Percentiles rank a stretch among this genome's conserved stretches.
Evolutionary conservation across 148 eudicot genomes (phyloP).

Genomic region (Rhododendron ovatum): DNA sequence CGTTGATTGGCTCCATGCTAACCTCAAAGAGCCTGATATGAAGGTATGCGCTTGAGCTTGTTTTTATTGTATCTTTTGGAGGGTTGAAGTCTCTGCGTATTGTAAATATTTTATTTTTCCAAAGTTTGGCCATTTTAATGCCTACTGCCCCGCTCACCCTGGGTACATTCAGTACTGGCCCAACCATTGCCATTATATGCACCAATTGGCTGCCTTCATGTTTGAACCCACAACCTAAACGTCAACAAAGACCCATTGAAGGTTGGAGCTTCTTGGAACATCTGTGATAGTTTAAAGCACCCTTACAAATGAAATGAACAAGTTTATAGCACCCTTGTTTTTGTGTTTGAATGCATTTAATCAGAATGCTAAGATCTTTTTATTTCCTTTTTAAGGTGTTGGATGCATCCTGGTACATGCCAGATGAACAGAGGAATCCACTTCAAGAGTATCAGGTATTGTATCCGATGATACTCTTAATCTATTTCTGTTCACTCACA

Average conservation of each 20-base stretch:
- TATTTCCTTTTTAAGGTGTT: constrained; percentile 50
- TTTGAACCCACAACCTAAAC: neutral
- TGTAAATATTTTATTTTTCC: neutral
- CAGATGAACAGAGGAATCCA: constrained; percentile 90
- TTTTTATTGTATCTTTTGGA: neutral
- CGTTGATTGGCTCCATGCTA: constrained; percentile 91
- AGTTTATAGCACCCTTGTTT: neutral
- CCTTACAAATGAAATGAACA: neutral
- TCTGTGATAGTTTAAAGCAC: neutral
- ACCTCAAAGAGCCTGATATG: constrained; percentile 63
- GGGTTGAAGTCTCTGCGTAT: neutral
- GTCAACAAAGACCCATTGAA: neutral
- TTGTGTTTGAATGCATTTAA: neutral
- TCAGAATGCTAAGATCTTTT: neutral
- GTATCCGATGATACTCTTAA: neutral
- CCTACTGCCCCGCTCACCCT: neutral
- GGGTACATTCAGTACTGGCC: neutral
- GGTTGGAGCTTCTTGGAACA: neutral
- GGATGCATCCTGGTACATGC: constrained; percentile 99
- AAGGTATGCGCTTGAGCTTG: constrained; percentile 46
- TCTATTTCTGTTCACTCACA: neutral
- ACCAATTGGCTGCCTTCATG: neutral
- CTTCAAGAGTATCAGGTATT: constrained; percentile 91
- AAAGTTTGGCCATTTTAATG: neutral
- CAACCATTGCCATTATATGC: neutral